Evolutionary conservation across 2,329 filamentous ascomycete genomes (phyloP).

Genomic region (Pseudogymnoascus sp.): DNA sequence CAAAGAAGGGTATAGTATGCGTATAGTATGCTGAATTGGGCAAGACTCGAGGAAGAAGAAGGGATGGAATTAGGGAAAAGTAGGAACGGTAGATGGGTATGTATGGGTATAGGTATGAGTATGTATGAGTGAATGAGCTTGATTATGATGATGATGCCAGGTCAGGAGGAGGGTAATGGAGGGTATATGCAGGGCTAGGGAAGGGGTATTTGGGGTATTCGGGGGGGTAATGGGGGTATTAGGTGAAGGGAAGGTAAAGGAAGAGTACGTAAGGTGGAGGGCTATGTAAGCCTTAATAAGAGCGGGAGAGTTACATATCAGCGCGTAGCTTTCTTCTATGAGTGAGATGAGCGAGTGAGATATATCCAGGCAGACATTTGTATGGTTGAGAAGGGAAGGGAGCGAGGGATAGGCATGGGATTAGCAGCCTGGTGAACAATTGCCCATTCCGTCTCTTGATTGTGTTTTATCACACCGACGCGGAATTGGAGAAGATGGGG

Average conservation of each 20-base stretch:
- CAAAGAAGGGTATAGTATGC: neutral
- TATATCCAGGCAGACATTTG: no score
- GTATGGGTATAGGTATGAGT: no score
- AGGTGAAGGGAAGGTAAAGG: neutral
- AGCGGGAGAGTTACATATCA: neutral
- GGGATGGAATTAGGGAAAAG: neutral
- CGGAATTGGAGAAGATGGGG: no score
- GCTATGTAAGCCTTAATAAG: neutral
- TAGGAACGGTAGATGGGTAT: no score
- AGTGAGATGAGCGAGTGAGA: no score
- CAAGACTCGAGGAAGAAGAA: neutral
- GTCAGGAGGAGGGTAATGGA: neutral
- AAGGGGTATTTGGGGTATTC: neutral
- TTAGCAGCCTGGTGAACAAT: no score
- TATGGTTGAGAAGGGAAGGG: no score
- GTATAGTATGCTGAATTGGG: neutral
- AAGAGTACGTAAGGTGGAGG: neutral
- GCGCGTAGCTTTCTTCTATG: no score
- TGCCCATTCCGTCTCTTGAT: no score
- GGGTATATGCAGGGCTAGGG: neutral
- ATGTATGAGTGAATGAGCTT: no score
- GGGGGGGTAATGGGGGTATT: neutral
- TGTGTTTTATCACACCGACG: no score
- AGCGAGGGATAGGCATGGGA: no score
- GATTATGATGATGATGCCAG: neutral